Conservation (phyloP, 345 rosid species). For the Odontarrhena argentea region DNA sequence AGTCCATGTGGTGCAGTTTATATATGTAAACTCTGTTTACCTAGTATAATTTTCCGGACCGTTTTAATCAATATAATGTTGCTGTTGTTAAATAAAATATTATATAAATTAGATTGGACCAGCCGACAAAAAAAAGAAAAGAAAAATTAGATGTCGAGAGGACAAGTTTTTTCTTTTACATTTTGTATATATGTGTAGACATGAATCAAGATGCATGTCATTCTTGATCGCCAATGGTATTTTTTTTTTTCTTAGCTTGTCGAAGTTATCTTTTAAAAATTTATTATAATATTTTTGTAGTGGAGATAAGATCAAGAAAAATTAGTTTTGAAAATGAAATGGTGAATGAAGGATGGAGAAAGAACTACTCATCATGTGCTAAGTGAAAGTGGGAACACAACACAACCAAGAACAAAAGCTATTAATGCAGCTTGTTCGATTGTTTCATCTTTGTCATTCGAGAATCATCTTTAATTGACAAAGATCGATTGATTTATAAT, state of each 20-base stretch:
- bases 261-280: neutral
- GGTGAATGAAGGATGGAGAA: slow-evolving; percentile 22
- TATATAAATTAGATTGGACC: too few species aligned
- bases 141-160: too few species aligned
- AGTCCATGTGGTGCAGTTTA: too few species aligned
- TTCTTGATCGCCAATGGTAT: neutral
- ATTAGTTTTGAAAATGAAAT: slow-evolving; percentile 11
- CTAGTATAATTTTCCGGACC: too few species aligned
- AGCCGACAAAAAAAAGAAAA: too few species aligned
- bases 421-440: slow-evolving; percentile 30
- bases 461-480: slow-evolving; percentile 35
- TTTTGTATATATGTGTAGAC: too few species aligned
- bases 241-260: neutral
- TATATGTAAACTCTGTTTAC: too few species aligned
- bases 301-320: slow-evolving; percentile 17
- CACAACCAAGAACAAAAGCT: slow-evolving; percentile 29
- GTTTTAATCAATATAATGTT: too few species aligned
- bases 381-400: slow-evolving; percentile 33
- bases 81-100: too few species aligned
- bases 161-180: too few species aligned
- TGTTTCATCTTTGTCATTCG: slow-evolving; percentile 24
- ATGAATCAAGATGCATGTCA: too few species aligned
- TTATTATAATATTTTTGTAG: slow-evolving; percentile 7
- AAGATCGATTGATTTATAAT: slow-evolving; percentile 14
- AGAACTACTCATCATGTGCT: slow-evolving; percentile 35